These are phyloP conservation scores for Amorphotheca resinae DNA, from an alignment of 495 filamentous ascomycete species.

Conservation along the genomic window DNA sequence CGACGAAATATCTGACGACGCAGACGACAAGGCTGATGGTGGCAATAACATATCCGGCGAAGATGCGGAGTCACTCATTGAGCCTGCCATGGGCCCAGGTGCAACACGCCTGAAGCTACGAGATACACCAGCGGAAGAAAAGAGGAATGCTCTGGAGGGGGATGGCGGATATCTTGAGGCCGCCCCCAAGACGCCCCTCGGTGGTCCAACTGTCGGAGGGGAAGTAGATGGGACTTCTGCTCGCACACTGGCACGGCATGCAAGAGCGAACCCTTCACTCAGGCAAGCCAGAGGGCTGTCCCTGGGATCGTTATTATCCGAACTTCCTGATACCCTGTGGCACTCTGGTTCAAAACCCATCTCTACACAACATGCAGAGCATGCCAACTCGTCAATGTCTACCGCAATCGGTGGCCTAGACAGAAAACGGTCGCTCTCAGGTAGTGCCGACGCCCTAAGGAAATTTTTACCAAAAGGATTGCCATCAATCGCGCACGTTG, in stretches of 20 bases:
- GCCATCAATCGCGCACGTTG: conserved; percentile 40
- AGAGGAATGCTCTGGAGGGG: conserved; percentile 53
- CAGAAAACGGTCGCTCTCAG: conserved; percentile 27
- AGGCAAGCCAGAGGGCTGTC: conserved; percentile 14
- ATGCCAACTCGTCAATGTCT: conserved; percentile 27
- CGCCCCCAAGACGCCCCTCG: conserved; percentile 16
- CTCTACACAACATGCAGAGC: conserved; percentile 21
- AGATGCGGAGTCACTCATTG: conserved; percentile 53
- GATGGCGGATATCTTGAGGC: conserved; percentile 42
- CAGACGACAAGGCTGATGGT: conserved; percentile 6
- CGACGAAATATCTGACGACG: conserved; percentile 8
- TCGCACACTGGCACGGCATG: not conserved
- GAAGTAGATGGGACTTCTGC: conserved; percentile 8
- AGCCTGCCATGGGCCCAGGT: conserved; percentile 59
- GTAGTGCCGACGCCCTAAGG: conserved; percentile 33
- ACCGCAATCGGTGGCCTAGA: conserved; percentile 23
- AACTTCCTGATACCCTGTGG: conserved; percentile 19
- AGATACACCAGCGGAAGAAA: conserved; percentile 63
- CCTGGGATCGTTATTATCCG: conserved; percentile 21
- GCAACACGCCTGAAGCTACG: conserved; percentile 63
- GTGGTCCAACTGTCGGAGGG: conserved; percentile 16
- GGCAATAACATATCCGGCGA: conserved; percentile 23
- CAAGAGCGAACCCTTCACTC: not conserved
- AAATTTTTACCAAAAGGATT: conserved; percentile 32
- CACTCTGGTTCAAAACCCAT: conserved; percentile 34